Percentiles rank a stretch among this genome's conserved stretches.
Evolutionary conservation across 2,329 filamentous ascomycete genomes (phyloP).

Genomic region (Fusarium proliferatum): DNA sequence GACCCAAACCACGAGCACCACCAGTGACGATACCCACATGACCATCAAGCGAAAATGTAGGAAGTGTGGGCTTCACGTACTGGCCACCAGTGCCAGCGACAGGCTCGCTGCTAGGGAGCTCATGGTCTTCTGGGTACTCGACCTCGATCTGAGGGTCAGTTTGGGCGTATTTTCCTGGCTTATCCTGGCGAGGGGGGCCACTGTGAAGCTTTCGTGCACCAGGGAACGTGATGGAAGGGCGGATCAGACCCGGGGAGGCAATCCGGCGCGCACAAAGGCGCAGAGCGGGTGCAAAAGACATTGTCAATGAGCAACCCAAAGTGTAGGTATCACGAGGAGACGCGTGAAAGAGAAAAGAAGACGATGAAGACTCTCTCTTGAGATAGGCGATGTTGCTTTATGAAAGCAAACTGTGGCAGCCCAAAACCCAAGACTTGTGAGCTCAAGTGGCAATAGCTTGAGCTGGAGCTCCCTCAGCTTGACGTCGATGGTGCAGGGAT

Average conservation of each 20-base stretch:
- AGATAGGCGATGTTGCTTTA: constrained; percentile 14
- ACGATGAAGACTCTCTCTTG: neutral
- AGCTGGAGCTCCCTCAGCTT: constrained; percentile 31
- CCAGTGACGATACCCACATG: constrained; percentile 89
- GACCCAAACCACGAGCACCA: constrained; percentile 86
- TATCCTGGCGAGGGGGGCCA: constrained; percentile 51
- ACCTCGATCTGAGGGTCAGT: constrained; percentile 83
- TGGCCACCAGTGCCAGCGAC: constrained; percentile 81
- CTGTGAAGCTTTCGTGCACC: constrained; percentile 49
- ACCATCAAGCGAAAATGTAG: constrained; percentile 86
- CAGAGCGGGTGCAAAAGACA: constrained; percentile 44
- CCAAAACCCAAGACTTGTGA: constrained; percentile 3
- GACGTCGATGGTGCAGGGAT: constrained; percentile 35
- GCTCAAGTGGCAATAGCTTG: constrained; percentile 33
- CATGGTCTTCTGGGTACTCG: constrained; percentile 79
- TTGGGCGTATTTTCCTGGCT: constrained; percentile 76
- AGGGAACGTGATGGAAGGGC: constrained; percentile 39
- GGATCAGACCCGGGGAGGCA: constrained; percentile 33
- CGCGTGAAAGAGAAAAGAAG: neutral
- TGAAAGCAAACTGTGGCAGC: constrained; percentile 12
- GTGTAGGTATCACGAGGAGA: neutral
- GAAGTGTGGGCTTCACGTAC: constrained; percentile 86
- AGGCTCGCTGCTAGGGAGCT: constrained; percentile 77
- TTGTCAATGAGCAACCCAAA: constrained; percentile 8
- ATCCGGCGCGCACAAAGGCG: constrained; percentile 46